phyloP scores from a whole-genome alignment of 306 rosid genomes.

The Potentilla sterilis region DNA sequence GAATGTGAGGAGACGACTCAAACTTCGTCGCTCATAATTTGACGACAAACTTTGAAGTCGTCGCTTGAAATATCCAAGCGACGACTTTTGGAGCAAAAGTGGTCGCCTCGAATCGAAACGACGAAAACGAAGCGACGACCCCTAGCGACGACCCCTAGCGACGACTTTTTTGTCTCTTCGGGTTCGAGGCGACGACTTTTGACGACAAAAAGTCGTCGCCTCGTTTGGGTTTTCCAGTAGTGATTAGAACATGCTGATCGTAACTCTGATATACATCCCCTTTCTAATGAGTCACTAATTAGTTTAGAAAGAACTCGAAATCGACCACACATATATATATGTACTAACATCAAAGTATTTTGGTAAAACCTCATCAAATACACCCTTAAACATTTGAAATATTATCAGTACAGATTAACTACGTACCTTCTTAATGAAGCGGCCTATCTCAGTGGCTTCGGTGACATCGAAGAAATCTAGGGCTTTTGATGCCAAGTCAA shows the following conservation, averaged over 20 bases:
- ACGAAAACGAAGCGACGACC: no score
- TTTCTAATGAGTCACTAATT: background rate
- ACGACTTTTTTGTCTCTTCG: no score
- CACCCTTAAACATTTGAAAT: background rate
- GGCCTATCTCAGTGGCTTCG: slow-evolving; percentile 76
- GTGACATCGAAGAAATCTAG: slow-evolving; percentile 84
- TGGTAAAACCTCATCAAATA: background rate
- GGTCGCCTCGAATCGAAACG: no score
- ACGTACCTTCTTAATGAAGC: slow-evolving; percentile 68
- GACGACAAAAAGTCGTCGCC: no score
- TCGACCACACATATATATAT: background rate
- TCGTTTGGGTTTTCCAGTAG: no score
- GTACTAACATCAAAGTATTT: background rate
- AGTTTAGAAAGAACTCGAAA: background rate
- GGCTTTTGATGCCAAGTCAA: slow-evolving; percentile 73
- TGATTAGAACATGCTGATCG: background rate
- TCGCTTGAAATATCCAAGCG: no score
- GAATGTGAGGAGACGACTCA: no score
- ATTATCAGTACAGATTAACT: background rate
- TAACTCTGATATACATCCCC: background rate
- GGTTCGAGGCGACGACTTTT: no score
- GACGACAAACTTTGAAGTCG: no score
- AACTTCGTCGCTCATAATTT: no score
- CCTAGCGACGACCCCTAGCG: no score
- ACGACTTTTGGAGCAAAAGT: no score